Evolutionary conservation across 768 basidiomycete genomes (phyloP).

Genomic region (Lactarius evosmus): DNA sequence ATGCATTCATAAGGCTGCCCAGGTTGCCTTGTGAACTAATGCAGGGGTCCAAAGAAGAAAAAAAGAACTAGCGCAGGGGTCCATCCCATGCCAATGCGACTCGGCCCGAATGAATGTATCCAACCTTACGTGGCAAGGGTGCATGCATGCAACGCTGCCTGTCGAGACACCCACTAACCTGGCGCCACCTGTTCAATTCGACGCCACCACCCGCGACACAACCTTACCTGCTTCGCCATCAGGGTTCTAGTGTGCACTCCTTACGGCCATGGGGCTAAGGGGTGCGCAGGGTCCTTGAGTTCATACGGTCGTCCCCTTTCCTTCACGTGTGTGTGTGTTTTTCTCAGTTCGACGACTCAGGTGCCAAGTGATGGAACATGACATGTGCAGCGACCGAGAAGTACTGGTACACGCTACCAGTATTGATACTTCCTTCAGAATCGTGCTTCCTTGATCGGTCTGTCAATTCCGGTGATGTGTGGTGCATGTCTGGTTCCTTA

Average conservation of each 20-base stretch:
- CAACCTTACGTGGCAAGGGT: background rate
- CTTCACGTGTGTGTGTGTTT: background rate
- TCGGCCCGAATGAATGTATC: background rate
- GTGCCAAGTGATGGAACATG: background rate
- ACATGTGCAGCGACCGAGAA: background rate
- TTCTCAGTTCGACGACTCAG: background rate
- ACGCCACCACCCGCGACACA: background rate
- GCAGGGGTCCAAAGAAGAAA: background rate
- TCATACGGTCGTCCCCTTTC: background rate
- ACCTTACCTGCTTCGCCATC: background rate
- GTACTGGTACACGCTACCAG: background rate
- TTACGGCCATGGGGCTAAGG: background rate
- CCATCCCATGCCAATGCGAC: too few relatives aligned
- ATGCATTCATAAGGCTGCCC: background rate
- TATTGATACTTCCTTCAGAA: background rate
- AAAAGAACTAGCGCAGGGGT: background rate
- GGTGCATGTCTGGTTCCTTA: background rate
- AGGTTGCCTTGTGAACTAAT: background rate
- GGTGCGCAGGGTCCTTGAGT: background rate
- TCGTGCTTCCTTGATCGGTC: background rate
- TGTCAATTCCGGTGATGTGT: background rate
- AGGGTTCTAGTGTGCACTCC: background rate
- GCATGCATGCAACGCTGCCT: background rate
- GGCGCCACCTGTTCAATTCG: constrained; percentile 7
- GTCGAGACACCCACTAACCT: background rate